Evolutionary conservation across 805 yeast species (phyloP), one percentile per base, ranked within the genome.

Genomic region (Diddensiella transvaalensis): DNA sequence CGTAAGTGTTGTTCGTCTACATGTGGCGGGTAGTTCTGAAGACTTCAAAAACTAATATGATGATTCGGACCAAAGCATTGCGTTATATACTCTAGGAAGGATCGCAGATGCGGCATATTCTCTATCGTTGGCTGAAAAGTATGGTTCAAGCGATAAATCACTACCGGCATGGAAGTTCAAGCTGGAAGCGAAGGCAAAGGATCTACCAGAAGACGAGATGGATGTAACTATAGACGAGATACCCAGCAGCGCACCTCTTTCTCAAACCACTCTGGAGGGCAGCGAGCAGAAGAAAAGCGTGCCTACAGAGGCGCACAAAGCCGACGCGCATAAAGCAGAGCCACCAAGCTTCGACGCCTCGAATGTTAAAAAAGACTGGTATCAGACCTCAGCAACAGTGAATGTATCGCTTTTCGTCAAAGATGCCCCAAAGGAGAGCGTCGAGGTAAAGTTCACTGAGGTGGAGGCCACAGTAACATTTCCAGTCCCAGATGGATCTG

Each of bases 381-480:
- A 82, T 67, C 96, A 93, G 64, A 74, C 82, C 13, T 58, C 68
- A 6, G 68, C 68, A 0, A 62, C 64, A 2, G 78, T 89, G 11
- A 80, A 82, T 0, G 70, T 90, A 23, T 79, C 91, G 1, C 67
- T 91, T 4, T 91, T 83, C 60, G 79, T 87, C 42, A 82, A 84
- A 52, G 76, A 76, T 36, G 76, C 87, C 15, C 81, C 83, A 5
- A 61, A 72, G 40, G 80, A 77, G 3, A 64, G 69, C 0, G 63
- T 73, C 2, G 62, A 66, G 4, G 71, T 82, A 3, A 66, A 70
- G 0, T 72, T 78, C 49, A 51, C 59, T 1, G 42, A 51, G 1
- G 29, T 23, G 19, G 24, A 44, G 10, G 60, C 47, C 11, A 39
- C 32, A 19, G 47, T 43, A 22, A 35, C 44, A 13, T 59, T 51